These are phyloP conservation scores for Morella rubra DNA, from an alignment of 306 rosid species.

Conservation along the genomic window DNA sequence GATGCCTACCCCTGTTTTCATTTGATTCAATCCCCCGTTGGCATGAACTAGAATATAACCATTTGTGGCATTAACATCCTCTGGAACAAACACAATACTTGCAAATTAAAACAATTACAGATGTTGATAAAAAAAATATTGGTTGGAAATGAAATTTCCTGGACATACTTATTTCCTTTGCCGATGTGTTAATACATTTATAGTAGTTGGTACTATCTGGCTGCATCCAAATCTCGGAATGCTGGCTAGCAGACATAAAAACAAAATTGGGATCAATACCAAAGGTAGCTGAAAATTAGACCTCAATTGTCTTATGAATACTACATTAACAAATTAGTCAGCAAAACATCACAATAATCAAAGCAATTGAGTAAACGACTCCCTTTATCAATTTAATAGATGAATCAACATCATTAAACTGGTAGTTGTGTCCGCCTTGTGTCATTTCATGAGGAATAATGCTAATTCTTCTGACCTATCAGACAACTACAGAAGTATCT, in stretches of 20 bases:
- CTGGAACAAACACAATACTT: slow-evolving; percentile 32
- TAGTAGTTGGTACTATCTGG: slow-evolving; percentile 35
- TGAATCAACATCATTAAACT: too few relatives aligned
- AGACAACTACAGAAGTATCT: too few relatives aligned
- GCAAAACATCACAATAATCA: background rate
- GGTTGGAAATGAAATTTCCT: slow-evolving; percentile 2
- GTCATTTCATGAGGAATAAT: too few relatives aligned
- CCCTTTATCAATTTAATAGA: too few relatives aligned
- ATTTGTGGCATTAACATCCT: slow-evolving; percentile 37
- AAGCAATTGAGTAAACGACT: background rate
- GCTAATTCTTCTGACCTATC: too few relatives aligned
- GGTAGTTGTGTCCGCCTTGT: too few relatives aligned
- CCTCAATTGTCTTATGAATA: background rate
- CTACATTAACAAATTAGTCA: background rate
- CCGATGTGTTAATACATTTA: slow-evolving; percentile 41
- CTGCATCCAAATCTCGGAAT: slow-evolving; percentile 54
- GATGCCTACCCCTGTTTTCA: slow-evolving; percentile 60
- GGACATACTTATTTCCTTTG: slow-evolving; percentile 36
- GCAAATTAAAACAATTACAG: slow-evolving; percentile 15
- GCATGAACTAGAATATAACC: slow-evolving; percentile 56
- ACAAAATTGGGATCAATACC: slow-evolving; percentile 36
- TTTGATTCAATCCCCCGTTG: slow-evolving; percentile 82
- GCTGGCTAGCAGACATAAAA: slow-evolving; percentile 52
- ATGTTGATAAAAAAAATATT: slow-evolving; percentile 9
- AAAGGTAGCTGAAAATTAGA: background rate